Evolutionary conservation across 352 stramenopile species (phyloP), one percentile per base, ranked within the genome.

Genomic region (Blastocystis sp.): DNA sequence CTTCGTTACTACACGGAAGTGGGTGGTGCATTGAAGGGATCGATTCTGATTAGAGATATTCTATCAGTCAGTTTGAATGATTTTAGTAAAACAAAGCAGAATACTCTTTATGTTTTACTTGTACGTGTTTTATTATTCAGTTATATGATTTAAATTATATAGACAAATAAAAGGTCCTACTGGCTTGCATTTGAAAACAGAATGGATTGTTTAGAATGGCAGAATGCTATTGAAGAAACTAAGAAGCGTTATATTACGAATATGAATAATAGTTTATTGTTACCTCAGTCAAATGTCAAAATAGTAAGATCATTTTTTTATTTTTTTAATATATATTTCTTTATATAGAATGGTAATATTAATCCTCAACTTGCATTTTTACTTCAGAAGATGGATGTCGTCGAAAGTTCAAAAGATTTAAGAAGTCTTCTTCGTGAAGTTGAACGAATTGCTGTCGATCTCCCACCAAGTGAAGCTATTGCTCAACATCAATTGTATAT

Each of bases 361-460:
- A 42, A 62, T 21, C 52, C 52, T 6, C 52, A 62, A 30, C 52
- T 62, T 5, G 27, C 39, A 4, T 62, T 62, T 30, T 54, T 62
- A 30, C 36, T 62, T 7, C 48, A 62, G 35, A 39, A 42, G 0
- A 62, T 62, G 52, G 52, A 62, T 32, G 30, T 62, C 6, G 48
- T 39, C 52, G 52, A 62, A 23, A 62, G 54, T 62, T 39, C 54
- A 9, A 62, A 62, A 31, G 52, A 62, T 49, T 19, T 62, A 28
- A 39, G 52, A 9, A 42, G 39, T 3, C 54, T 62, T 28, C 52
- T 62, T 1, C 52, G 52, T 3, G 52, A 62, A 35, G 54, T 62
- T 34, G 52, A 62, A 41, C 48, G 39, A 2, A 62, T 62, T 34
- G 52, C 52, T 4, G 54, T 62, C 39, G 52, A 62, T 41, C 52